phyloP scores from a whole-genome alignment of 768 basidiomycete genomes.

The Asterophora lycoperdoides region DNA sequence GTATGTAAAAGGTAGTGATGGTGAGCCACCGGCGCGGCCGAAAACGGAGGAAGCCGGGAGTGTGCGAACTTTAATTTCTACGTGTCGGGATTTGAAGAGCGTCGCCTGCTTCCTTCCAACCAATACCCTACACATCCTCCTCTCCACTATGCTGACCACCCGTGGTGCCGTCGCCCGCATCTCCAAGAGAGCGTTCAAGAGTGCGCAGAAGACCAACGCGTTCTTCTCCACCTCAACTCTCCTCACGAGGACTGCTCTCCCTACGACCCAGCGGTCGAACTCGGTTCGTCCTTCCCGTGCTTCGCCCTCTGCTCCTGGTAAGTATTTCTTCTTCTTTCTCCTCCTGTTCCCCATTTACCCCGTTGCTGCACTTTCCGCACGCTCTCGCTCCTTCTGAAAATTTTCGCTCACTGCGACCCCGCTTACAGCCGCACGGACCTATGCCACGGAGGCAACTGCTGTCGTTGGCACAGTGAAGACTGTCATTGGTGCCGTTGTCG shows the following conservation, averaged over 20 bases:
- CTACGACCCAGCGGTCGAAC: slow-evolving; percentile 38
- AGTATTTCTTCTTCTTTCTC: slow-evolving; percentile 22
- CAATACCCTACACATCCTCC: slow-evolving; percentile 26
- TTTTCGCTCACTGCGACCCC: slow-evolving; percentile 6
- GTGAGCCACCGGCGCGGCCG: slow-evolving; percentile 6
- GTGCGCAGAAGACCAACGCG: slow-evolving; percentile 69
- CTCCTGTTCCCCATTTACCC: neutral
- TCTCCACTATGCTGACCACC: slow-evolving; percentile 73
- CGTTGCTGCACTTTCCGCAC: neutral
- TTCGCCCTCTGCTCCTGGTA: slow-evolving; percentile 51
- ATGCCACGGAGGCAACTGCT: slow-evolving; percentile 85
- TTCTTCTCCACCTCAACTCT: slow-evolving; percentile 77
- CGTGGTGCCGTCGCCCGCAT: slow-evolving; percentile 85
- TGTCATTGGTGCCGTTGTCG: slow-evolving; percentile 99
- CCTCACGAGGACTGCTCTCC: slow-evolving; percentile 50
- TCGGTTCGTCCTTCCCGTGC: slow-evolving; percentile 46
- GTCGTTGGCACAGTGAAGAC: slow-evolving; percentile 85
- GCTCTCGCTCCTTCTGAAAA: slow-evolving; percentile 11
- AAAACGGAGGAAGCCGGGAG: slow-evolving; percentile 44
- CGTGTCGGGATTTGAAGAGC: slow-evolving; percentile 37
- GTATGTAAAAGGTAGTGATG: neutral
- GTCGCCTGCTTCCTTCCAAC: slow-evolving; percentile 22
- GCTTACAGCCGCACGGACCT: slow-evolving; percentile 60
- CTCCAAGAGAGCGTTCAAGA: slow-evolving; percentile 78
- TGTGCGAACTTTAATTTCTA: slow-evolving; percentile 47